Percentiles rank a stretch among this genome's conserved stretches.
phyloP scores from a whole-genome alignment of 768 basidiomycete species.

The Tulasnella sp. region DNA sequence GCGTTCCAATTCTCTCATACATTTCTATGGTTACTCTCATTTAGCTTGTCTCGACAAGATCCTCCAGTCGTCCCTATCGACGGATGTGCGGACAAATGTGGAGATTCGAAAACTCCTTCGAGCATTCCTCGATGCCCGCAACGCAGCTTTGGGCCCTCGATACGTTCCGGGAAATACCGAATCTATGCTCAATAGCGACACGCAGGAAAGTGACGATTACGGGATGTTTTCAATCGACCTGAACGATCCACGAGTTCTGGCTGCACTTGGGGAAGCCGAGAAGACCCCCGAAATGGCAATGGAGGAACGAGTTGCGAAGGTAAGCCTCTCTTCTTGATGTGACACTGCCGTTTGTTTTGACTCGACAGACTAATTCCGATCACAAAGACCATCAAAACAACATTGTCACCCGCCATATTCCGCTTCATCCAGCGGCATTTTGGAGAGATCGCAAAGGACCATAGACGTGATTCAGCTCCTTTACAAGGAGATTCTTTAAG shows the following conservation, averaged over 20 bases:
- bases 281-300: constrained; percentile 22
- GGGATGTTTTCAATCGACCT: constrained; percentile 47
- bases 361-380: constrained; percentile 2
- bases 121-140: constrained; percentile 49
- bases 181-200: constrained; percentile 29
- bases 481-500: constrained; percentile 17
- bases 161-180: constrained; percentile 27
- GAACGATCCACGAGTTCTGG: constrained; percentile 47
- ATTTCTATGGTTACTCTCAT: not conserved
- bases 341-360: not conserved
- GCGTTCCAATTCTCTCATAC: not conserved
- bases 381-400: constrained; percentile 37
- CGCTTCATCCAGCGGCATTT: constrained; percentile 42
- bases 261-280: constrained; percentile 32
- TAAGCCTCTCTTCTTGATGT: constrained; percentile 22
- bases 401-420: constrained; percentile 44
- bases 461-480: constrained; percentile 5
- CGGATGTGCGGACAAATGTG: constrained; percentile 38
- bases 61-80: constrained; percentile 32
- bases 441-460: constrained; percentile 21
- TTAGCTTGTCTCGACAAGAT: constrained; percentile 51
- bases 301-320: constrained; percentile 42
- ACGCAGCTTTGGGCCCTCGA: constrained; percentile 21
- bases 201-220: constrained; percentile 55
- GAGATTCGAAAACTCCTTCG: constrained; percentile 50